Conservation (phyloP, 148 eudicot species). For the Cornus controversa region DNA sequence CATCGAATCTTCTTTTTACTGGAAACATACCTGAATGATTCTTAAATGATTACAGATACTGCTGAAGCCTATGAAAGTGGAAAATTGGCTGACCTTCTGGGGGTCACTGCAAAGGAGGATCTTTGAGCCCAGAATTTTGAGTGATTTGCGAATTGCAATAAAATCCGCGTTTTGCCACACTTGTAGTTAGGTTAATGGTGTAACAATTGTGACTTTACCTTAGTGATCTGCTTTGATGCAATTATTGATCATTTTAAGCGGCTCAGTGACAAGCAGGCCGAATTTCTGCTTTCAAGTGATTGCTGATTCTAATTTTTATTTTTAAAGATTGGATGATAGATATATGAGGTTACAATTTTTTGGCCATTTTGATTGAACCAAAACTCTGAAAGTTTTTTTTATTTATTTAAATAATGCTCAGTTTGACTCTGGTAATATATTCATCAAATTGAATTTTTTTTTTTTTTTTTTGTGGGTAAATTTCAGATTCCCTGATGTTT, state of each 20-base stretch:
- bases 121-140: conserved; percentile 25
- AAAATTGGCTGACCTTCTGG: conserved; percentile 69
- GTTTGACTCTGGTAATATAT: no score
- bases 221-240: neutral
- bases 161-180: neutral
- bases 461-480: no score
- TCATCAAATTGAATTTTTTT: no score
- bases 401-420: no score
- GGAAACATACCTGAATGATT: neutral
- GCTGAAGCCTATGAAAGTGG: conserved; percentile 69
- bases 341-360: neutral
- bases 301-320: neutral
- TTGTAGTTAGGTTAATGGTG: neutral
- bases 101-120: conserved; percentile 42
- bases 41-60: conserved; percentile 47
- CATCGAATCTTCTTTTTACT: neutral
- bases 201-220: neutral
- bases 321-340: neutral
- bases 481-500: no score
- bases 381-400: no score
- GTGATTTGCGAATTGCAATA: neutral
- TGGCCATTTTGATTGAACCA: no score
- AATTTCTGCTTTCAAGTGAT: neutral
- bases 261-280: neutral
- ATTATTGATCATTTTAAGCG: neutral